A percentile compares a stretch with the other conserved stretches of the same genome.
phyloP scores from a whole-genome alignment of 1,284 basidiomycete species.

The Puccinia horiana region DNA sequence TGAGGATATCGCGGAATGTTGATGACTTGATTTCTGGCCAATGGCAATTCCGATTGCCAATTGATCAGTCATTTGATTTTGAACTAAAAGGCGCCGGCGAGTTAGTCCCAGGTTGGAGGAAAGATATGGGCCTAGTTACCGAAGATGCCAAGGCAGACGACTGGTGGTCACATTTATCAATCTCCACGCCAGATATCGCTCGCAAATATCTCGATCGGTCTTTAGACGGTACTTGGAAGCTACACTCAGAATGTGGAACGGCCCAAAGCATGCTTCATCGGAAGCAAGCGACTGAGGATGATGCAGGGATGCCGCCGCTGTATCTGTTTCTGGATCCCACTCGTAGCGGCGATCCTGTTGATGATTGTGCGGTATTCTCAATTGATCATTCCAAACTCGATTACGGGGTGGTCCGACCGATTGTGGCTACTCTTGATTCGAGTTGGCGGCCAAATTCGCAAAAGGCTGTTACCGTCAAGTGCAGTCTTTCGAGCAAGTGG shows the following conservation, averaged over 20 bases:
- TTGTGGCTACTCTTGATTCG: constrained; percentile 70
- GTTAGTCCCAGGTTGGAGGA: constrained; percentile 79
- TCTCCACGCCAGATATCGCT: constrained; percentile 66
- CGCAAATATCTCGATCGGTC: constrained; percentile 70
- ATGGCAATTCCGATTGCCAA: constrained; percentile 82
- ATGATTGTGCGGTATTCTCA: constrained; percentile 80
- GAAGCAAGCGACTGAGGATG: constrained; percentile 62
- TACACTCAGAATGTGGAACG: constrained; percentile 83
- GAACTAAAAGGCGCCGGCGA: constrained; percentile 70
- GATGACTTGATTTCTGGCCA: constrained; percentile 67
- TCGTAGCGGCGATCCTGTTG: constrained; percentile 70
- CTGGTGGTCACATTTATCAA: constrained; percentile 68
- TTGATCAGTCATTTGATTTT: constrained; percentile 65
- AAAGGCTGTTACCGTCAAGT: constrained; percentile 63
- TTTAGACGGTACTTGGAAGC: constrained; percentile 75
- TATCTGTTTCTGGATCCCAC: constrained; percentile 84
- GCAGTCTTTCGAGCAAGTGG: constrained; percentile 71
- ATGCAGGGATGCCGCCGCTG: constrained; percentile 66
- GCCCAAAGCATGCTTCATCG: constrained; percentile 83
- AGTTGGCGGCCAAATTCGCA: constrained; percentile 73
- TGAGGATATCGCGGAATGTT: constrained; percentile 61
- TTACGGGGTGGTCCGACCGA: constrained; percentile 74
- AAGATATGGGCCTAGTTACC: constrained; percentile 74
- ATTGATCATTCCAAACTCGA: constrained; percentile 74
- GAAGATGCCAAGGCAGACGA: constrained; percentile 68